Percentiles rank a stretch among this genome's conserved stretches.
These are phyloP conservation scores for Tetradesmus obliquus DNA, from an alignment of 139 green algal genomes.

Conservation along the genomic window DNA sequence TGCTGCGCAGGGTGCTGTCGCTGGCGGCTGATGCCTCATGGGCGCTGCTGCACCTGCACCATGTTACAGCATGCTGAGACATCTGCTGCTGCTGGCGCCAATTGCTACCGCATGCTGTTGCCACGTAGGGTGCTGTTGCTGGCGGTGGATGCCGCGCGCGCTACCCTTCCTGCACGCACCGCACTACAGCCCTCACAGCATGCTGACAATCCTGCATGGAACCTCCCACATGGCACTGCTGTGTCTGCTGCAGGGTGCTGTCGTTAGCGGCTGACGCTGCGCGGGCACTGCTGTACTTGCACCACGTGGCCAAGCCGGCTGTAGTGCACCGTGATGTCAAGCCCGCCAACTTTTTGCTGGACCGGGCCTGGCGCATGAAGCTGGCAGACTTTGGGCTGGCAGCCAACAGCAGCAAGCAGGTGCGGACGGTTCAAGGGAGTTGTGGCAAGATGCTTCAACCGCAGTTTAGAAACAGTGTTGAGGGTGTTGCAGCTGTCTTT, in stretches of 20 bases:
- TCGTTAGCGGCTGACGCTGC: background rate
- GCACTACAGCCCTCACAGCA: too few species aligned
- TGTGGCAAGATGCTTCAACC: background rate
- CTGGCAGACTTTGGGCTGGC: constrained; percentile 74
- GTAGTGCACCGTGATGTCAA: constrained; percentile 88
- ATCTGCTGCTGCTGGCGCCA: too few species aligned
- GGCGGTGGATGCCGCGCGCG: constrained; percentile 15
- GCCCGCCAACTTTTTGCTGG: constrained; percentile 87
- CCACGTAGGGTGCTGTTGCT: background rate
- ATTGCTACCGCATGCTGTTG: too few species aligned
- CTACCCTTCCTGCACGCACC: too few species aligned
- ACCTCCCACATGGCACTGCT: too few species aligned
- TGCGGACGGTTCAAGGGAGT: background rate
- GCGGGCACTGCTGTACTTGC: constrained; percentile 71
- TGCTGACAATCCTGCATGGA: background rate
- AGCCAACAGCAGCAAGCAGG: constrained; percentile 55
- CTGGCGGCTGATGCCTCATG: constrained; percentile 14
- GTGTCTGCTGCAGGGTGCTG: constrained; percentile 39
- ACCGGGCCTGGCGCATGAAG: constrained; percentile 73
- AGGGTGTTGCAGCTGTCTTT: too few species aligned
- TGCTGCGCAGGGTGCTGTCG: background rate
- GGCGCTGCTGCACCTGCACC: constrained; percentile 73
- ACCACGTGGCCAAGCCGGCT: constrained; percentile 57
- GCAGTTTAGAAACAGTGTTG: background rate
- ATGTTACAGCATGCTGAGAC: too few species aligned